Percentiles rank a stretch among this genome's conserved stretches.
These are phyloP conservation scores for Fusarium setosum DNA, from an alignment of 2,329 filamentous ascomycete species.

Conservation along the genomic window DNA sequence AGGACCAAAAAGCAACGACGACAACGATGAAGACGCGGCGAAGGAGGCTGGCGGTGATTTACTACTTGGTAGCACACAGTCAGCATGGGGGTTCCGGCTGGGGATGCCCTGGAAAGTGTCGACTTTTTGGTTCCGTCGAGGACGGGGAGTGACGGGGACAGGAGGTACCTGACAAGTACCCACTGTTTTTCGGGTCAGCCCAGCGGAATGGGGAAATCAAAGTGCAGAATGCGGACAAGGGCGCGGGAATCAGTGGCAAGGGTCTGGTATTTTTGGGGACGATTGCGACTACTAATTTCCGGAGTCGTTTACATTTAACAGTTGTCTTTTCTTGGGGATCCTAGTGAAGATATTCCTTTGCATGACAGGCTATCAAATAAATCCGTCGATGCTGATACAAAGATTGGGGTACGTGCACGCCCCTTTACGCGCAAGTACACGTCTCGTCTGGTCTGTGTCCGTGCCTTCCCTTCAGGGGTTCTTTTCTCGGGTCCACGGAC, in stretches of 20 bases:
- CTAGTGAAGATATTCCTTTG: background rate
- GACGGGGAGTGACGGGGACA: slow-evolving; percentile 29
- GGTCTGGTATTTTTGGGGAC: slow-evolving; percentile 3
- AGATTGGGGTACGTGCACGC: background rate
- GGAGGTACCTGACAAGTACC: slow-evolving; percentile 31
- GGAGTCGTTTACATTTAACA: background rate
- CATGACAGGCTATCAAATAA: background rate
- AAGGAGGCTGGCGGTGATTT: slow-evolving; percentile 35
- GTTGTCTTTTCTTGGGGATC: background rate
- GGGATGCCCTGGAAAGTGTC: slow-evolving; percentile 22
- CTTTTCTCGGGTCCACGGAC: slow-evolving; percentile 28
- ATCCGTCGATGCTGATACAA: background rate
- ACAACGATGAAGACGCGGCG: slow-evolving; percentile 12
- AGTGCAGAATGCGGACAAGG: slow-evolving; percentile 18
- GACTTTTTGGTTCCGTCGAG: slow-evolving; percentile 23
- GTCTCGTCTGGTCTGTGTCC: slow-evolving; percentile 1
- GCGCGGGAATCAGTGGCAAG: slow-evolving; percentile 27
- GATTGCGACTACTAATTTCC: background rate
- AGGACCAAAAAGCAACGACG: background rate
- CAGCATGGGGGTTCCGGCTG: slow-evolving; percentile 14
- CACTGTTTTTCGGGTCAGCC: slow-evolving; percentile 12
- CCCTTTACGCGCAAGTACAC: slow-evolving; percentile 9
- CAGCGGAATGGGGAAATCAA: slow-evolving; percentile 21
- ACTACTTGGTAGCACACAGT: slow-evolving; percentile 14
- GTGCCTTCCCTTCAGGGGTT: slow-evolving; percentile 32